Base-by-base conservation (phyloP, 805 yeast genomes). In the Brettanomyces nanus region DNA sequence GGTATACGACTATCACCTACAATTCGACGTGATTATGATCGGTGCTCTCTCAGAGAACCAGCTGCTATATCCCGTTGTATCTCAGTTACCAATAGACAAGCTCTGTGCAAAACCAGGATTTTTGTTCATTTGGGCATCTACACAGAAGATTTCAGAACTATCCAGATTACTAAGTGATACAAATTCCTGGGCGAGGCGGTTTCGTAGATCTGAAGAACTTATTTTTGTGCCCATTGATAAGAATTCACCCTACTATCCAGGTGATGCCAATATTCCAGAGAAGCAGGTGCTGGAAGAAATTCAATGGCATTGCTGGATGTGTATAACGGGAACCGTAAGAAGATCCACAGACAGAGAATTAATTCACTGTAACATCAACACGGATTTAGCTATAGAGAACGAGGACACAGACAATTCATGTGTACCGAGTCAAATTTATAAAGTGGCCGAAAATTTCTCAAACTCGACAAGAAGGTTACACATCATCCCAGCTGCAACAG, bases 281-380 rank as follows among this genome's bases (percentile, higher is more conserved):
- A 73, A 70, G 14, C 65, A 66, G 25, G 54, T 84, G 19, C 68
- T 84, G 39, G 77, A 75, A 42, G 75, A 79, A 41, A 77, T 83
- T 58, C 92, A 83, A 60, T 89, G 96, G 95, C 97, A 90, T 61
- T 89, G 97, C 52, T 83, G 95, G 84, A 87, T 89, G 96, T 90
- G 96, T 49, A 83, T 89, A 37, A 89, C 95, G 3, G 97, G 97
- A 3, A 89, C 97, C 0, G 90, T 89, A 6, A 69, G 95, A 52
- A 71, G 97, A 50, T 75, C 94, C 2, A 76, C 79, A 0, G 97
- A 89, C 60, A 73, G 73, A 11, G 87, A 85, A 56, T 66, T 89
- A 42, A 87, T 89, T 43, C 94, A 89, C 56, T 90, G 97, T 62
- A 89, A 89, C 53, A 76, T 89, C 28, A 95, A 89, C 52, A 87